Evolutionary conservation across 2,329 filamentous ascomycete species (phyloP), one percentile per base, ranked within the genome.

Genomic region (Clonostachys solani): DNA sequence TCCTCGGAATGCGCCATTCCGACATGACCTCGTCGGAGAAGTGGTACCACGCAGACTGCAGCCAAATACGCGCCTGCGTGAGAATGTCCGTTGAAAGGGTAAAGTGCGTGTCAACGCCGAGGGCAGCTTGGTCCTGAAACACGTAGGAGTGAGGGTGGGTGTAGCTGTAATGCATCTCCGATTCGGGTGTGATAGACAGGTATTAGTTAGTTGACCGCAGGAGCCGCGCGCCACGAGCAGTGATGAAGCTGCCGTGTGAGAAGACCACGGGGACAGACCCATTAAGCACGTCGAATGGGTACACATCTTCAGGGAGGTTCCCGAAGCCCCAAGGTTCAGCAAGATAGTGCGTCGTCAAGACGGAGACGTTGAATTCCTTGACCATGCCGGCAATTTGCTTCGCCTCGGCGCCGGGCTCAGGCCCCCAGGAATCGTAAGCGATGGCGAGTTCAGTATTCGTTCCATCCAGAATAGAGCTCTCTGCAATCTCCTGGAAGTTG

Each of bases 141-240:
- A 65, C 56, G 46, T 73, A 65, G 16, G 62, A 66, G 38, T 60
- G 55, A 2, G 67, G 65, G 49, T 81, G 74, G 1, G 61, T 65
- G 53, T 79, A 75, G 16, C 79, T 78, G 58, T 74, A 81, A 56
- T 80, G 76, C 67, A 79, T 73, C 54, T 83, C 79, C 0, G 75
- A 78, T 54, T 83, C 80, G 2, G 78, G 76, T 0, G 80, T 82
- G 49, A 77, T 77, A 45, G 76, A 77, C 40, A 83, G 60, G 60
- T 75, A 74, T 44, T 80, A 71, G 58, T 81, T 74, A 3, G 68
- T 68, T 0, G 59, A 50, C 12, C 75, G 73, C 1, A 82, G 67
- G 1, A 78, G 62, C 2, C 59, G 46, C 1, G 64, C 63, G 13
- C 72, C 69, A 0, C 50, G 48, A 1, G 65, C 56, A 1, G 69